Evolutionary conservation across 768 basidiomycete genomes (phyloP), one percentile per base, ranked within the genome.

Genomic region (Exidia glandulosa): DNA sequence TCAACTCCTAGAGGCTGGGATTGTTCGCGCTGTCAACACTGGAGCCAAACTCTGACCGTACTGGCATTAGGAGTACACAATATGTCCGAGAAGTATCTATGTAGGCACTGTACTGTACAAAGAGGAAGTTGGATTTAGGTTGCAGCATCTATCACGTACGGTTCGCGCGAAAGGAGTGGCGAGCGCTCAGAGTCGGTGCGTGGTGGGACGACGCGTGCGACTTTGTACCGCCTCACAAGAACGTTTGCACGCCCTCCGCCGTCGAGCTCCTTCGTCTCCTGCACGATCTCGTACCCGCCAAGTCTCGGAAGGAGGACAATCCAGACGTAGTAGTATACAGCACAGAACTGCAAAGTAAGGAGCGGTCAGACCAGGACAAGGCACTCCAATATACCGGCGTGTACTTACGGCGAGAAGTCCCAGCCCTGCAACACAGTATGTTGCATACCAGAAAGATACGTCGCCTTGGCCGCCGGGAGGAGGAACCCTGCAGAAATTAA

Each of bases 211-310:
- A 14, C 19, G 9, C 41, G 41, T 23, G 41, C 41, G 41, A 19
- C 41, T 45, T n/a, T 45, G 41, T 54, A 58, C 14, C 57, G 32
- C 25, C 75, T 32, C 27, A 58, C 57, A 19, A 62, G 37, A 6
- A 41, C 36, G 36, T 56, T 52, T 9, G 45, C 33, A 13, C 33
- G n/a, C 16, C 61, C 63, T 14, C 67, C 67, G 31, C 63, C 67
- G 13, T 60, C 60, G 7, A 67, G 59, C 19, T 54, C 45, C n/a
- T 63, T 25, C 14, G 64, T 64, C 52, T 63, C 62, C 36, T 78
- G 75, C 1, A 77, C 72, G 5, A 80, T 70, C 57, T 76, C 73
- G 60, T 81, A 81, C 0, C 75, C 74, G 10, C 79, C 74, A 2
- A 72, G 57, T 57, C 65, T 72, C n/a, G 79, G 79, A 1, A 81